Base-by-base conservation (phyloP, 2,329 filamentous ascomycete species). In the Coniochaeta hoffmannii region DNA sequence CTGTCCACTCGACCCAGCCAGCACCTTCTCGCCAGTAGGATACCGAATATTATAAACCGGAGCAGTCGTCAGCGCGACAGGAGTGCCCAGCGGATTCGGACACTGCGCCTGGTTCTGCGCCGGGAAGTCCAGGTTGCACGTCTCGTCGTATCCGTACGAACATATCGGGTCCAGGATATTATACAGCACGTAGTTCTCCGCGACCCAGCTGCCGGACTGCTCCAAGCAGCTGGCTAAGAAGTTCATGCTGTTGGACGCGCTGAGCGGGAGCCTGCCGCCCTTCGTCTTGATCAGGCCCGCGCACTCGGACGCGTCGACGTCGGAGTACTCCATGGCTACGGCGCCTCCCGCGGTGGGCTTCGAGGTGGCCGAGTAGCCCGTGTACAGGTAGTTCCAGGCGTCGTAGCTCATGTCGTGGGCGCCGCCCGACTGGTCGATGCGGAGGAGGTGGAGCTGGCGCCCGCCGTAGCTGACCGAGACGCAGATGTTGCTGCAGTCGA, bases 21-120 rank as follows among this genome's bases (percentile, higher is more conserved):
- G 55, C 0, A 73, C 66, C 34, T 65, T 66, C 53, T 73, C 65
- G 50, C 80, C 80, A 15, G 76, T 76, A 31, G 72, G 73, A 61
- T 82, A 82, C 61, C 69, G 64, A 57, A 82, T 74, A 67, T 82
- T 79, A 64, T 73, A 73, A 28, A 82, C 79, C 9, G 73, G 71
- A 2, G 67, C 58, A 14, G 63, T 65, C 1, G 66, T 71, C 56
- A 76, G 61, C 12, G 59, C 56, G 36, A 51, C 54, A 41, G 54
- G 61, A 10, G 54, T 61, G 41, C 77, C 78, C 24, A 81, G 71
- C 22, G 63, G 64, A 61, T 73, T 71, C 24, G 76, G 70, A 69
- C 80, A 83, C 26, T 60, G 64, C 9, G 79, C 71, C 71, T 82
- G 79, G 71, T 82, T 82, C 59, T 56, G 24, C 2, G 50, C 32